A percentile compares a stretch with the other conserved stretches of the same genome.
Evolutionary conservation across 257 asterid species (phyloP).

Genomic region (Datura wrightii): DNA sequence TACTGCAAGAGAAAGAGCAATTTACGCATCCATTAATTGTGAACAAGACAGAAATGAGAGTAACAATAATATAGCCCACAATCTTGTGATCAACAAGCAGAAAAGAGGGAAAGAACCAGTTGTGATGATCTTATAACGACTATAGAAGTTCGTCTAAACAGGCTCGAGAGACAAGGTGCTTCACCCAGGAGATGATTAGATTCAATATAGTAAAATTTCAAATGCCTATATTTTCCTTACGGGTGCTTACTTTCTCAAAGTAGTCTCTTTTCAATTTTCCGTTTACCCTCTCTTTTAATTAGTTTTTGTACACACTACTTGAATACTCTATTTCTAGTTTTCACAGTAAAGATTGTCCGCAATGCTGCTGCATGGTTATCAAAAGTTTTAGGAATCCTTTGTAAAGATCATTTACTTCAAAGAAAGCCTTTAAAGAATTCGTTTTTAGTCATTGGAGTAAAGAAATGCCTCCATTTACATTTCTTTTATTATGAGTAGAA

Average conservation of each 20-base stretch:
- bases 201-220: neutral
- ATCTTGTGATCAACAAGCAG: neutral
- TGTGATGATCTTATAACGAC: neutral
- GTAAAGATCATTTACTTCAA: neutral
- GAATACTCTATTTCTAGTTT: neutral
- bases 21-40: too few relatives aligned
- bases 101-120: neutral
- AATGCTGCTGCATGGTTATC: neutral
- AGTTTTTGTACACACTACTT: too few relatives aligned
- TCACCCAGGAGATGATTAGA: neutral
- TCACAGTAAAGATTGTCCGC: neutral
- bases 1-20: neutral
- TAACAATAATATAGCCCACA: too few relatives aligned
- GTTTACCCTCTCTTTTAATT: too few relatives aligned
- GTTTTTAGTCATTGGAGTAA: neutral
- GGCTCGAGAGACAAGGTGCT: constrained; percentile 5
- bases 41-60: too few relatives aligned
- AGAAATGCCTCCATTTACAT: neutral
- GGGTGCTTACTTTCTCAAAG: neutral
- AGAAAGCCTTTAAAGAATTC: neutral
- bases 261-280: neutral
- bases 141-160: constrained; percentile 3
- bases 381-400: neutral
- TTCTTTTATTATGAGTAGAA: too few relatives aligned
- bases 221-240: neutral